Conservation (phyloP, 768 basidiomycete species). For the Lentinula aciculospora region DNA sequence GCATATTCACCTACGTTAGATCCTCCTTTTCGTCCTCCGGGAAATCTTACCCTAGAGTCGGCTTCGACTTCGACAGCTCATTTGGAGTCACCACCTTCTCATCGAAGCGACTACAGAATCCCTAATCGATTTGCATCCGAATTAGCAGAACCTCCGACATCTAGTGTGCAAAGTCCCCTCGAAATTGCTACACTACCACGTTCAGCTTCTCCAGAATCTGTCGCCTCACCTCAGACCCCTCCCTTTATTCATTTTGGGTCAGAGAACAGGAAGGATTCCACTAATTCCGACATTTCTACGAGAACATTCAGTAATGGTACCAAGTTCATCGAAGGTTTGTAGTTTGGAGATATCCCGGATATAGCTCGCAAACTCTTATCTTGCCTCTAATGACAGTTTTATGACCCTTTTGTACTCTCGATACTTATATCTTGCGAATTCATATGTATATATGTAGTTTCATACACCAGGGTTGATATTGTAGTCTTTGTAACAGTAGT, state of each 20-base stretch:
- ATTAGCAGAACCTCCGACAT: constrained; percentile 17
- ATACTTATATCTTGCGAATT: background rate
- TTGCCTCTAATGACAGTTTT: background rate
- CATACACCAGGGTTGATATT: too few relatives aligned
- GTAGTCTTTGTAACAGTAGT: too few relatives aligned
- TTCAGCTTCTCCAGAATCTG: constrained; percentile 16
- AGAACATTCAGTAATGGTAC: constrained; percentile 39
- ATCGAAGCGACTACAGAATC: constrained; percentile 11
- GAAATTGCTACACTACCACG: constrained; percentile 3
- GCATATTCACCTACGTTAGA: background rate
- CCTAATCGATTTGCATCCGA: constrained; percentile 13
- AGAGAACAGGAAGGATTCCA: constrained; percentile 12
- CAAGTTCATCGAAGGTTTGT: constrained; percentile 36
- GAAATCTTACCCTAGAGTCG: constrained; percentile 21
- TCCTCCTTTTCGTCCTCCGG: constrained; percentile 11
- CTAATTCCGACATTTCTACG: constrained; percentile 19
- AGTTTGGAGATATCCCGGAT: too few relatives aligned
- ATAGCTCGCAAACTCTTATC: background rate
- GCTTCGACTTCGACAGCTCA: constrained; percentile 22
- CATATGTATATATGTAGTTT: background rate
- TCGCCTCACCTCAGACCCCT: constrained; percentile 11
- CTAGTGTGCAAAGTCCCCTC: background rate
- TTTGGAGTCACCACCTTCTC: constrained; percentile 12
- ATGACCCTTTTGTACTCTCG: background rate
- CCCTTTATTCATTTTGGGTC: constrained; percentile 11